Percentiles rank a stretch among this genome's conserved stretches.
Evolutionary conservation across 176 grass and related monocot genomes (phyloP).

Genomic region (Tillandsia leiboldiana): DNA sequence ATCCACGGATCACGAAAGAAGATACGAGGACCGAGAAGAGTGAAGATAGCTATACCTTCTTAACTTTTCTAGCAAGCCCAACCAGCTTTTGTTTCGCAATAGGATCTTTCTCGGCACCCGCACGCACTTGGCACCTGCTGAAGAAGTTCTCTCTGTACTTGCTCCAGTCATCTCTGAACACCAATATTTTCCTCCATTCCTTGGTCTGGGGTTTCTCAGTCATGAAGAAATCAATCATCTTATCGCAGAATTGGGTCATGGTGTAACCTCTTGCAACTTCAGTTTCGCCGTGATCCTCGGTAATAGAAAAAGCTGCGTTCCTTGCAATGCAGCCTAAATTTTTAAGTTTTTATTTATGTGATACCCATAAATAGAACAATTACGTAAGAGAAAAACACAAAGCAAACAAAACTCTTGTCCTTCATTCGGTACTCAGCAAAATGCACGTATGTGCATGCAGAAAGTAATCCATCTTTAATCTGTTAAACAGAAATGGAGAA

Average conservation of each 20-base stretch:
- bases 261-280: conserved; percentile 73
- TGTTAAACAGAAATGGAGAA: neutral
- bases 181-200: conserved; percentile 86
- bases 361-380: neutral
- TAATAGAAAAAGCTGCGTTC: conserved; percentile 16
- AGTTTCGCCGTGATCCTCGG: conserved; percentile 28
- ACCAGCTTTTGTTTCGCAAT: conserved; percentile 58
- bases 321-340: conserved; percentile 1
- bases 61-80: conserved; percentile 77
- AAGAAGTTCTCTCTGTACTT: conserved; percentile 68
- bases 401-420: no score
- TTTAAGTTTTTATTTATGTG: neutral
- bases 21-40: neutral
- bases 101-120: conserved; percentile 47
- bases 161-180: conserved; percentile 83
- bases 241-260: conserved; percentile 77
- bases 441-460: neutral
- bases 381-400: no score
- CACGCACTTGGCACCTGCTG: conserved; percentile 28
- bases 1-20: neutral
- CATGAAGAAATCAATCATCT: conserved; percentile 86
- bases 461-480: neutral
- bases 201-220: conserved; percentile 68
- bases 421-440: no score
- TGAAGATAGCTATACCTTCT: conserved; percentile 43